A percentile compares a stretch with the other conserved stretches of the same genome.
Conservation (phyloP, 1,284 basidiomycete genomes). For the Malassezia brasiliensis region DNA sequence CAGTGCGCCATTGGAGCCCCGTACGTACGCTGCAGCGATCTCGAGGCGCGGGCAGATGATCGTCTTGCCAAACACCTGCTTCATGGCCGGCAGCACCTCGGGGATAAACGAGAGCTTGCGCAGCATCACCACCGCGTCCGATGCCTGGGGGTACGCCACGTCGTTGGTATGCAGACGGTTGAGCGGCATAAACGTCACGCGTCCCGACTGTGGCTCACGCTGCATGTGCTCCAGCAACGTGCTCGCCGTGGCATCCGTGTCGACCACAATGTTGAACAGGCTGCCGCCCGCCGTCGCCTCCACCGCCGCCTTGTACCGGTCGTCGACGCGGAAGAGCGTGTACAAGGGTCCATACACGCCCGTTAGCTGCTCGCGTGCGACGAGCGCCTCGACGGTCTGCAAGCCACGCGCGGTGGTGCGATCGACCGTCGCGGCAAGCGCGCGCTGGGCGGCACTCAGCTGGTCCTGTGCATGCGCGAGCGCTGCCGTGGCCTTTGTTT, state of each 20-base stretch:
- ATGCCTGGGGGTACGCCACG: constrained; percentile 58
- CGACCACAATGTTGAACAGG: constrained; percentile 94
- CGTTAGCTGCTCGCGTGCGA: constrained; percentile 61
- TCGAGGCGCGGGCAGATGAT: constrained; percentile 87
- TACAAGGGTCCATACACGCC: constrained; percentile 87
- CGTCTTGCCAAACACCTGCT: constrained; percentile 96
- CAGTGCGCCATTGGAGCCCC: constrained; percentile 66
- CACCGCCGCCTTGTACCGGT: constrained; percentile 85
- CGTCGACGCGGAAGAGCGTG: constrained; percentile 79
- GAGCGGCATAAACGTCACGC: constrained; percentile 96
- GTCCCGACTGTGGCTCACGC: constrained; percentile 69
- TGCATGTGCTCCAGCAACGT: constrained; percentile 83
- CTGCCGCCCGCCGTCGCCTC: constrained; percentile 91
- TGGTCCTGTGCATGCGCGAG: constrained; percentile 67
- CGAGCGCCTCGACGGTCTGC: constrained; percentile 70
- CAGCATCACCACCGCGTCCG: constrained; percentile 67
- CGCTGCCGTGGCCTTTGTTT: constrained; percentile 64
- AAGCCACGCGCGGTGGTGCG: constrained; percentile 83
- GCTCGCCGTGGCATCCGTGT: constrained; percentile 82
- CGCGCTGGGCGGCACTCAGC: constrained; percentile 69
- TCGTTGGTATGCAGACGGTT: constrained; percentile 80
- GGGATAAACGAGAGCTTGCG: constrained; percentile 72
- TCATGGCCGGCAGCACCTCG: constrained; percentile 69
- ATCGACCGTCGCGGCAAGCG: constrained; percentile 74
- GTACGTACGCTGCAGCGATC: constrained; percentile 85